A percentile compares a stretch with the other conserved stretches of the same genome.
Evolutionary conservation across 179 eudicot genomes (phyloP).

Genomic region (Actinidia arguta): DNA sequence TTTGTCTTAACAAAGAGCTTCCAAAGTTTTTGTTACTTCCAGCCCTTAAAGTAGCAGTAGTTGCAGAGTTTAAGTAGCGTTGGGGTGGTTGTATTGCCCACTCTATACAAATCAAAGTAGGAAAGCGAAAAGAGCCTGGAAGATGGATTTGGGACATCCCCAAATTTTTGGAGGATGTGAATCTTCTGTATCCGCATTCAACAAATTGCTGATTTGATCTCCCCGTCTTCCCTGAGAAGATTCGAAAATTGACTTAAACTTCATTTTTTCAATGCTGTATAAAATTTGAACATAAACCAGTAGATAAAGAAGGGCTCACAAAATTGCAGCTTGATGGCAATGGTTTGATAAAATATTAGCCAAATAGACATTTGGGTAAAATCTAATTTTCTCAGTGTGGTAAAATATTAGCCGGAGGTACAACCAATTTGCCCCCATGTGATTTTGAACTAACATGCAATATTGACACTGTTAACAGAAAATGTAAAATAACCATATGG

Average conservation of each 20-base stretch:
- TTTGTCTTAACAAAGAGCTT: not conserved
- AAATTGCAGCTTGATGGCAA: not conserved
- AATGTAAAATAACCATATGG: too few species aligned
- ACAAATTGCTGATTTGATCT: slow-evolving; percentile 36
- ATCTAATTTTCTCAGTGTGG: not conserved
- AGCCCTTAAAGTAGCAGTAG: not conserved
- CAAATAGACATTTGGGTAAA: too few species aligned
- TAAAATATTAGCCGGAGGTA: too few species aligned
- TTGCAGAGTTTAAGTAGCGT: not conserved
- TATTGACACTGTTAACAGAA: too few species aligned
- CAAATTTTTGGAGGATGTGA: slow-evolving; percentile 35
- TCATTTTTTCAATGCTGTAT: not conserved
- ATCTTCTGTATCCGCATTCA: slow-evolving; percentile 37
- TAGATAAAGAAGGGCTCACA: too few species aligned
- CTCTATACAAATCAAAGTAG: slow-evolving; percentile 52
- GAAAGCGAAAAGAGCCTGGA: slow-evolving; percentile 76
- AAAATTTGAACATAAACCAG: not conserved
- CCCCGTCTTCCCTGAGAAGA: slow-evolving; percentile 51
- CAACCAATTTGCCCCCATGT: too few species aligned
- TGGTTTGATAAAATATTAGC: too few species aligned
- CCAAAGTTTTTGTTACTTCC: not conserved
- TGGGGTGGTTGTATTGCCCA: not conserved
- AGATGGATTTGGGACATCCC: slow-evolving; percentile 69
- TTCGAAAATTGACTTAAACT: not conserved
- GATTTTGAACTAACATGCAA: not conserved